Evolutionary conservation across 2,329 filamentous ascomycete species (phyloP), one percentile per base, ranked within the genome.

Genomic region (Byssoonygena ceratinophila): DNA sequence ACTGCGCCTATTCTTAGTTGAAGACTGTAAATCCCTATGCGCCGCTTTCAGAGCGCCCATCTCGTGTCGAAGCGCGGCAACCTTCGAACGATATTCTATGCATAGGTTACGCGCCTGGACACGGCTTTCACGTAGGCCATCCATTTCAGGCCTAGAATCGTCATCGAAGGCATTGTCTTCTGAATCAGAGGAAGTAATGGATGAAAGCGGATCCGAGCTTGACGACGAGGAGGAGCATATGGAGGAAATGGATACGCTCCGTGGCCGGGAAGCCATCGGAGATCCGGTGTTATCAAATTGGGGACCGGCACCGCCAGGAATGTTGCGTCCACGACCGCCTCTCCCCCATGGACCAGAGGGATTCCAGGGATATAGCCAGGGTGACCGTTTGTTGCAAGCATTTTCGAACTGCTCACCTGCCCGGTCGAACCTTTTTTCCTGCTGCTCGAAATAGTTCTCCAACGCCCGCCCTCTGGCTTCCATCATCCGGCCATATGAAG

Each of bases 401-500:
- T 37, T 20, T 16, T 52, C 50, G 11, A 46, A 29, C 14, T 29
- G 27, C 14, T 31, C 50, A 4, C 41, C 22, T 47, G 66, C 68
- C 11, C 61, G 59, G 5, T 61, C 59, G 25, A 60, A 53, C 3
- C 64, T 55, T 7, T 64, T 59, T 6, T 66, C 66, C 40, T 70
- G 67, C 45, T 69, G 61, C 57, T 71, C 67, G 7, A 70, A 56
- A 61, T 67, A 68, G 9, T 64, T 61, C 31, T 64, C 66, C 57
- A 65, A 66, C 3, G 65, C 62, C 51, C 67, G 55, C 5, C 68
- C 69, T 31, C 66, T 66, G 39, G 68, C 64, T 58, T 72, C 68
- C 1, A 70, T 64, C 53, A 66, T 62, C 29, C 64, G 59, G 27
- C 68, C 63, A 55, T 68, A 69, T 46, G 66, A 57, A 47, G 66